Percentiles rank a stretch among this genome's conserved stretches.
phyloP scores from a whole-genome alignment of 2,329 filamentous ascomycete species.

The Colletotrichum spaethianum region DNA sequence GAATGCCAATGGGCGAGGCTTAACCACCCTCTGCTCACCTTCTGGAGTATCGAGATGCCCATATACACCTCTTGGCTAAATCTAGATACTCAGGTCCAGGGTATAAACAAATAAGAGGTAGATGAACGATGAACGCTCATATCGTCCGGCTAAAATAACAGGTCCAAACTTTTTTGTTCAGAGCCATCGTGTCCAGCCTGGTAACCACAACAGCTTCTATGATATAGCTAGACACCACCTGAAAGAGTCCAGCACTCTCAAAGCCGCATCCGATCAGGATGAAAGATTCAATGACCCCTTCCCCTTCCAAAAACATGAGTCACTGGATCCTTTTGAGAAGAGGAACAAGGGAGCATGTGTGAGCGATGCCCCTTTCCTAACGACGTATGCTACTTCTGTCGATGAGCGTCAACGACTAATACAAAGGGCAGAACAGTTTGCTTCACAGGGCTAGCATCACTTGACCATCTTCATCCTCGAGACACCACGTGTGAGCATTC shows the following conservation, averaged over 20 bases:
- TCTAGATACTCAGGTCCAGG: neutral
- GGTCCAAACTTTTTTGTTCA: too few species aligned
- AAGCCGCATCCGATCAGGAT: neutral
- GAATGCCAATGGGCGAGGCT: neutral
- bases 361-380: neutral
- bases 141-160: too few species aligned
- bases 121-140: too few species aligned
- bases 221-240: neutral
- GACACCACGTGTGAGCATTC: too few species aligned
- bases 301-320: too few species aligned
- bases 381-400: neutral
- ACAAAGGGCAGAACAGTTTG: neutral
- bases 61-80: neutral
- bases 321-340: too few species aligned
- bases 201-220: neutral
- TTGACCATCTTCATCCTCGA: neutral
- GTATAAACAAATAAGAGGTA: neutral
- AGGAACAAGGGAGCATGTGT: too few species aligned
- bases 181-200: neutral
- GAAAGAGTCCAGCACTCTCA: neutral
- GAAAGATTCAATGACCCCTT: neutral
- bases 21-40: neutral
- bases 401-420: neutral
- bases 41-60: neutral
- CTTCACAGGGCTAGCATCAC: rapidly evolving